Percentiles rank a stretch among this genome's conserved stretches.
These are phyloP conservation scores for Tubosaeta sp. DNA, from an alignment of 768 basidiomycete genomes.

Conservation along the genomic window DNA sequence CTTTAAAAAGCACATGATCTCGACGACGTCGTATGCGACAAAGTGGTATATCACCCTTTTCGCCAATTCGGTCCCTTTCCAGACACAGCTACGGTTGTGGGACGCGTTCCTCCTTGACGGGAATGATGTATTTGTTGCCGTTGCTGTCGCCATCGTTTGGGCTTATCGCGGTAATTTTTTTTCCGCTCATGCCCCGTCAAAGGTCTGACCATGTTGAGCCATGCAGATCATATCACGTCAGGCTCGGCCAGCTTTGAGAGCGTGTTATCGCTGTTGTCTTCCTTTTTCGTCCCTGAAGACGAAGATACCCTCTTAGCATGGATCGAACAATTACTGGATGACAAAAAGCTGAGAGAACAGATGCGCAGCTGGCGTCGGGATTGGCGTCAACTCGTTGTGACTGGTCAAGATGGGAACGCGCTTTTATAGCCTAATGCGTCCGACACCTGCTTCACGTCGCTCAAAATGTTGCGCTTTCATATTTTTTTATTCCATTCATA, in stretches of 20 bases:
- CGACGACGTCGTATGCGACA: slow-evolving; percentile 92
- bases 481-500: slow-evolving; percentile 23
- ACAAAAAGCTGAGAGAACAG: slow-evolving; percentile 63
- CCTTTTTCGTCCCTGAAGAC: slow-evolving; percentile 91
- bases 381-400: slow-evolving; percentile 68
- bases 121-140: slow-evolving; percentile 79
- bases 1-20: slow-evolving; percentile 85
- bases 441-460: too few species aligned
- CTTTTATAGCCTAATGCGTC: slow-evolving; percentile 45
- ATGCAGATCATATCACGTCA: slow-evolving; percentile 77
- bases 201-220: slow-evolving; percentile 1
- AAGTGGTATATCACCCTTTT: slow-evolving; percentile 99
- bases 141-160: slow-evolving; percentile 89
- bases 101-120: slow-evolving; percentile 92
- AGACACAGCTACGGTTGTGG: slow-evolving; percentile 92
- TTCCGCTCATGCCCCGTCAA: neutral
- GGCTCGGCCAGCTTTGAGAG: slow-evolving; percentile 84
- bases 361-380: slow-evolving; percentile 78
- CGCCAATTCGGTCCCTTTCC: slow-evolving; percentile 92
- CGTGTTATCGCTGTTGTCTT: slow-evolving; percentile 84
- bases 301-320: slow-evolving; percentile 80
- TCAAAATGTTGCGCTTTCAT: neutral
- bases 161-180: slow-evolving; percentile 68
- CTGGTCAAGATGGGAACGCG: slow-evolving; percentile 58
- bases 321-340: slow-evolving; percentile 58